Evolutionary conservation across 1,284 basidiomycete genomes (phyloP), one percentile per base, ranked within the genome.

Genomic region (Cryptococcus jaspeensis): DNA sequence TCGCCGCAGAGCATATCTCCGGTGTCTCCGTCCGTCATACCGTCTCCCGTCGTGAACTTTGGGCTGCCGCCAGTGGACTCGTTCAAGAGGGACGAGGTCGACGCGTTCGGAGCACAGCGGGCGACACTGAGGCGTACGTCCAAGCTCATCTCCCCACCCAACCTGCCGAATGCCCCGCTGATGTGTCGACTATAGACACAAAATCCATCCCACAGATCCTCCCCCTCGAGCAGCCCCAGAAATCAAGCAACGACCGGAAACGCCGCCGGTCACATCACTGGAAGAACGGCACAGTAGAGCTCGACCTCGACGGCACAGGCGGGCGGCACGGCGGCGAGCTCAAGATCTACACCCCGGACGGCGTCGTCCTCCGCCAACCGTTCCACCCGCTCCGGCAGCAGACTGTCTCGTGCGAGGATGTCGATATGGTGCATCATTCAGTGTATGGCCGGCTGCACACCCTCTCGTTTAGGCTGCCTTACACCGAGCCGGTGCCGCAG

Each of bases 81-180:
- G n/a, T n/a, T n/a, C n/a, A n/a, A n/a, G n/a, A n/a, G n/a, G 13
- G 45, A 41, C n/a, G 37, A 40, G 13, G n/a, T 43, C 16, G 52
- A 58, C 25, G 48, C 36, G 28, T 55, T 40, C 45, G 55, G 46
- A 4, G 46, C 58, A 7, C 58, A 56, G 44, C 16, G 58, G 25
- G 58, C 58, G 13, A 50, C 55, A 9, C 28, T 60, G 20, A 35
- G 55, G 37, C 53, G 58, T 60, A 25, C 50, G 58, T 47, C 39
- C 36, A 38, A 11, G 13, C 40, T 13, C 15, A 15, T 2, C 48
- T 18, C 36, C 15, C 22, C 18, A 39, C 35, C 46, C 32, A 35
- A 37, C 38, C 9, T 12, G 36, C 7, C 11, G 23, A 1, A n/a
- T 23, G 20, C 7, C 22, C 7, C 28, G 47, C 39, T 22, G 47